Base-by-base conservation (phyloP, 768 basidiomycete genomes). In the Boletus pseudo-olivaceus region DNA sequence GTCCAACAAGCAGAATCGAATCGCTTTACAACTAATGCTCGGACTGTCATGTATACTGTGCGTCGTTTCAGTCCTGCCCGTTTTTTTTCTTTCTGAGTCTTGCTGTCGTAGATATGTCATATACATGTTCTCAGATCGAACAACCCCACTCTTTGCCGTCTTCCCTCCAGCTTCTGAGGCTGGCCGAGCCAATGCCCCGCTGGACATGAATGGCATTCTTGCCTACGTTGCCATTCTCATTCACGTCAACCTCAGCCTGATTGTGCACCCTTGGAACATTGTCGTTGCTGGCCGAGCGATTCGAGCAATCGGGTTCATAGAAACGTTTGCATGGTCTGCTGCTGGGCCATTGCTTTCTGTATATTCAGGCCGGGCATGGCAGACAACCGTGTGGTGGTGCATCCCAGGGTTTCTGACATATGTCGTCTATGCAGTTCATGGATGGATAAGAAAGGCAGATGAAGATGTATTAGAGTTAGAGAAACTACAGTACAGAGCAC, bases 331-430 rank as follows among this genome's bases (percentile, higher is more conserved):
- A 2, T 63, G 77, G 54, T 76, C 82, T 5, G 73, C 76, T 23
- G 73, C 84, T 7, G 72, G 78, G 2, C 82, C 82, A 3, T 66
- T 76, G 0, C 57, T 83, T 32, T 79, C 77, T 10, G 44, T 83
- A 34, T 77, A 82, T 48, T 68, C 77, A 7, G 70, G 69, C 7
- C 74, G 74, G 45, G 66, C 77, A 11, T 84, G 82, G 82, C 80
- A 82, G 58, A 78, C 76, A 3, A 75, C 75, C 7, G 61, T 65
- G 19, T 84, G 83, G 82, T 83, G 82, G 79, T 73, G 72, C 44
- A 57, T 76, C 20, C 76, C 81, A 0, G 64, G 69, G 0, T 50
- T 72, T 20, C 52, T 82, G 17, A 74, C 81, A 1, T 78, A 69
- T 39, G 63, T 80, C 34, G 73, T 76, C 1, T 78, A 82, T 47